A percentile compares a stretch with the other conserved stretches of the same genome.
Evolutionary conservation across 2,329 filamentous ascomycete species (phyloP).

Genomic region (Alternaria solani): DNA sequence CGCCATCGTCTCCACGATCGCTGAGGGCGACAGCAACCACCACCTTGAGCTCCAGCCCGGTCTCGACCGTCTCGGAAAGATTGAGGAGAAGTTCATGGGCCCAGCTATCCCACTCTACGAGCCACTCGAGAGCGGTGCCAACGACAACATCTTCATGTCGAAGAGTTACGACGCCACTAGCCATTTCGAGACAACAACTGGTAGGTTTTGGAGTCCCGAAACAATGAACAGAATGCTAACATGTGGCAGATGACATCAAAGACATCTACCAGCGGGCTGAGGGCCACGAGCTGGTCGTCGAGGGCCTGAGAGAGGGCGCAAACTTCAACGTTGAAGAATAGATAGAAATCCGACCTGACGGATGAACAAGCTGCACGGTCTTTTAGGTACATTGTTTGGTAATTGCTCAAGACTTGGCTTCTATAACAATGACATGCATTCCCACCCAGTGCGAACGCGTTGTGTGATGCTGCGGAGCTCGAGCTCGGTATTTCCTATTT

Average conservation of each 20-base stretch:
- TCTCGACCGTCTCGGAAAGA: conserved; percentile 87
- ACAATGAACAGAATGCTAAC: conserved; percentile 17
- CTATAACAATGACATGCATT: conserved; percentile 20
- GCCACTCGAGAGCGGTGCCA: conserved; percentile 80
- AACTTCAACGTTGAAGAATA: conserved; percentile 70
- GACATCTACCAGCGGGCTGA: conserved; percentile 88
- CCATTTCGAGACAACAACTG: conserved; percentile 91
- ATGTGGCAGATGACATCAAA: conserved; percentile 81
- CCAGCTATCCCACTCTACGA: conserved; percentile 93
- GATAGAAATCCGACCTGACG: conserved; percentile 1
- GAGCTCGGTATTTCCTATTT: conserved; percentile 24
- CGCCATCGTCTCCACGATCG: conserved; percentile 96
- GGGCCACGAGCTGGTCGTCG: conserved; percentile 86
- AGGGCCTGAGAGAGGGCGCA: conserved; percentile 82
- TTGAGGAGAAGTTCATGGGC: conserved; percentile 98
- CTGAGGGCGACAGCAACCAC: conserved; percentile 89
- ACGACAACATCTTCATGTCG: conserved; percentile 95
- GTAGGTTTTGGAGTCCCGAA: conserved; percentile 49
- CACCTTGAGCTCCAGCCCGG: conserved; percentile 94
- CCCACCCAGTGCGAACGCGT: conserved; percentile 1
- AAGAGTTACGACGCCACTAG: conserved; percentile 98
- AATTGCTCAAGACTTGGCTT: conserved; percentile 7
- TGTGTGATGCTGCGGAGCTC: conserved; percentile 16
- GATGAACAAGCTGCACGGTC: conserved; percentile 20
- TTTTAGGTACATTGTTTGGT: conserved; percentile 18